phyloP scores from a whole-genome alignment of 208 protist genomes.

The Angomonas desouzai region DNA sequence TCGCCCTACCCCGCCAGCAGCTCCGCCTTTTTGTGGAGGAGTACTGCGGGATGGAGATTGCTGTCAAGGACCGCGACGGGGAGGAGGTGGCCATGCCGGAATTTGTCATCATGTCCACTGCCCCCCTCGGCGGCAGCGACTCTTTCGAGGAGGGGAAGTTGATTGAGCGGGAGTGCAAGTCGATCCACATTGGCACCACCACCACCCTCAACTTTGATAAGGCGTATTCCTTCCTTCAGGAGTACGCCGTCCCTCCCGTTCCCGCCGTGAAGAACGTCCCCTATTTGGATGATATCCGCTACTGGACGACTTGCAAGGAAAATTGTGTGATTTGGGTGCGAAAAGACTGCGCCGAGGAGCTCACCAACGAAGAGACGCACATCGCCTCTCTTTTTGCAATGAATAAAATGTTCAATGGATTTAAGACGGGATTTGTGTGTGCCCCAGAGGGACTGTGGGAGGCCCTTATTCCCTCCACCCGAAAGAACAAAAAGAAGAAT shows the following conservation, averaged over 20 bases:
- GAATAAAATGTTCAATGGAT: conserved; percentile 38
- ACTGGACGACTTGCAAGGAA: conserved; percentile 53
- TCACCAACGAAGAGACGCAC: conserved; percentile 12
- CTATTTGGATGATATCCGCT: conserved; percentile 39
- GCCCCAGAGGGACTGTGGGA: conserved; percentile 38
- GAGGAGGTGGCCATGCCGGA: conserved; percentile 53
- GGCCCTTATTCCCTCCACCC: conserved; percentile 12
- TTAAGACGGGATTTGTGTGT: conserved; percentile 67
- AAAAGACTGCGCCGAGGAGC: conserved; percentile 28
- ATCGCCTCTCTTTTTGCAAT: conserved; percentile 21
- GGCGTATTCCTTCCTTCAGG: conserved; percentile 44
- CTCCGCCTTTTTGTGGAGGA: conserved; percentile 59
- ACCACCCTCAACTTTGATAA: conserved; percentile 60
- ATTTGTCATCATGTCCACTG: conserved; percentile 63
- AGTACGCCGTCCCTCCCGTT: conserved; percentile 38
- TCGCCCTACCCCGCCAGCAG: conserved; percentile 35
- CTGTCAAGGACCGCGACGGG: conserved; percentile 53
- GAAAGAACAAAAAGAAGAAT: background rate
- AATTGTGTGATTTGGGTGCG: conserved; percentile 81
- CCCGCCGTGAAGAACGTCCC: conserved; percentile 34
- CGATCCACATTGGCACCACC: conserved; percentile 56
- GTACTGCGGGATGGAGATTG: conserved; percentile 63
- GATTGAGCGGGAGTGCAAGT: conserved; percentile 30
- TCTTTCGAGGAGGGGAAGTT: conserved; percentile 5
- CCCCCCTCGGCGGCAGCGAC: conserved; percentile 24